phyloP scores from a whole-genome alignment of 2,329 filamentous ascomycete genomes.

The Fusarium musae region DNA sequence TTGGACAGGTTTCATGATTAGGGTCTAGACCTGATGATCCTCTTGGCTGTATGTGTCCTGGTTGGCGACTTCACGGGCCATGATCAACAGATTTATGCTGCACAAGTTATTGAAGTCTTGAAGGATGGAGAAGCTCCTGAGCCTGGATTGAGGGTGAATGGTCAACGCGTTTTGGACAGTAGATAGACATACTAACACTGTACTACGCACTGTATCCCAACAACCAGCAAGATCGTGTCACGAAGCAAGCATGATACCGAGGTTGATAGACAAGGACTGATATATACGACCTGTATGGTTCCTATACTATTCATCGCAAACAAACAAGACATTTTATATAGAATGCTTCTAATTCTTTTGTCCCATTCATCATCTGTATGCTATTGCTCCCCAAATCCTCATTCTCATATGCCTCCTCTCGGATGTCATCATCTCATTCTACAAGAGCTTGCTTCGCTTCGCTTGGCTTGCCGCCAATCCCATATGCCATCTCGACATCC shows the following conservation, averaged over 20 bases:
- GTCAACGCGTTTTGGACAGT: slow-evolving; percentile 38
- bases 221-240: slow-evolving; percentile 1
- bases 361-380: slow-evolving; percentile 44
- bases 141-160: slow-evolving; percentile 10
- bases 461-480: slow-evolving; percentile 15
- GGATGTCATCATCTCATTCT: slow-evolving; percentile 30
- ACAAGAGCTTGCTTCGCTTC: slow-evolving; percentile 6
- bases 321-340: not conserved
- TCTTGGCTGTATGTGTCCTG: slow-evolving; percentile 51
- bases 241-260: not conserved
- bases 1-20: not conserved
- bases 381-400: slow-evolving; percentile 39
- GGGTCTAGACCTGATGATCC: slow-evolving; percentile 55
- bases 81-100: slow-evolving; percentile 16
- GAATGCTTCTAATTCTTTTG: slow-evolving; percentile 33
- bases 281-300: not conserved
- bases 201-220: slow-evolving; percentile 19
- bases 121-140: slow-evolving; percentile 11
- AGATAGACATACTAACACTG: slow-evolving; percentile 30
- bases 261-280: not conserved
- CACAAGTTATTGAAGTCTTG: not conserved
- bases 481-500: slow-evolving; percentile 17
- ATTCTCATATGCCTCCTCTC: slow-evolving; percentile 38
- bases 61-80: slow-evolving; percentile 39
- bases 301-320: not conserved